Percentiles rank a stretch among this genome's conserved stretches.
phyloP scores from a whole-genome alignment of 2,329 filamentous ascomycete genomes.

The Mollisiaceae sp. region DNA sequence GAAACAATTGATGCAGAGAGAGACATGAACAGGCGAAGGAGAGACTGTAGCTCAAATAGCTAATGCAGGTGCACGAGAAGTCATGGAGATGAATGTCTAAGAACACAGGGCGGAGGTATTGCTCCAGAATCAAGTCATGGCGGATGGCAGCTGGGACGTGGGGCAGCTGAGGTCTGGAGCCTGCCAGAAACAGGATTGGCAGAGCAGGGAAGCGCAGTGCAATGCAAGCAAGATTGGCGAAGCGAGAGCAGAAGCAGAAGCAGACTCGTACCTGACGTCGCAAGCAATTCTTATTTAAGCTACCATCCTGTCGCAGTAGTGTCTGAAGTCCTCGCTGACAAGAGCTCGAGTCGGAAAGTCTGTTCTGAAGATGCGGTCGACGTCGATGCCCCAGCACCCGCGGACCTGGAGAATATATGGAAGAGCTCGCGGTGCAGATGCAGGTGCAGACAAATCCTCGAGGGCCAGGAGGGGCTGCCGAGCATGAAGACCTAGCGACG shows the following conservation, averaged over 20 bases:
- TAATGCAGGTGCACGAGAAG: neutral
- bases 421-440: too few relatives aligned
- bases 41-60: neutral
- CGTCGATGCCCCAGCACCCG: neutral
- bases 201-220: slow-evolving; percentile 2
- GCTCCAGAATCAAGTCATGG: slow-evolving; percentile 1
- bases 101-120: neutral
- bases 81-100: neutral
- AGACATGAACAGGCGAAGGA: neutral
- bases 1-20: neutral
- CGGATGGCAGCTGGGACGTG: neutral
- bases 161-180: neutral
- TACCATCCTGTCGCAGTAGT: neutral
- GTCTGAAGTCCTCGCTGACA: neutral
- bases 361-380: neutral
- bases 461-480: neutral
- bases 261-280: slow-evolving; percentile 10
- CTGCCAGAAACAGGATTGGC: slow-evolving; percentile 6
- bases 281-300: neutral
- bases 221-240: neutral
- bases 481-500: neutral
- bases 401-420: neutral
- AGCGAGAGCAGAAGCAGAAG: neutral
- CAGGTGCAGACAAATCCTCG: neutral
- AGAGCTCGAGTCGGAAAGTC: neutral